These are phyloP conservation scores for Solanum chmielewskii DNA, from an alignment of 257 asterid species.

Conservation along the genomic window DNA sequence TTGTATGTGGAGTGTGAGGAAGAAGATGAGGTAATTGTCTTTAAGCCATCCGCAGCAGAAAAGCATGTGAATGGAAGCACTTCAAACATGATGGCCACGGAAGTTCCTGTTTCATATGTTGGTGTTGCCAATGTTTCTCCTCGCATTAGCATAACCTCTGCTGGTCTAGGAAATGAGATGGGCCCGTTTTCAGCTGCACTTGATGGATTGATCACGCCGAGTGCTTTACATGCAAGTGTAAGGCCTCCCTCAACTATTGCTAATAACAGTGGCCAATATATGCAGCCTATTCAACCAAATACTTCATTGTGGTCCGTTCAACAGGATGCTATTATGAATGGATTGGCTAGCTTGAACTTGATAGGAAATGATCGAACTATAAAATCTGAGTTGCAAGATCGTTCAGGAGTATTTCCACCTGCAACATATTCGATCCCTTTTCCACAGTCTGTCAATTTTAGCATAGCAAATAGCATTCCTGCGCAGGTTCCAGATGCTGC, in stretches of 20 bases:
- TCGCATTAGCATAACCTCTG: conserved; percentile 14
- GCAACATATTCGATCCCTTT: conserved; percentile 37
- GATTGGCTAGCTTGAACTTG: conserved; percentile 40
- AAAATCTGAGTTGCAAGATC: conserved; percentile 37
- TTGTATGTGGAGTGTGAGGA: conserved; percentile 38
- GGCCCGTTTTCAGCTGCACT: conserved; percentile 27
- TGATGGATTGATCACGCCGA: conserved; percentile 29
- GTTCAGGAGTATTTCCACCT: conserved; percentile 36
- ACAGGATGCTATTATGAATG: conserved; percentile 32
- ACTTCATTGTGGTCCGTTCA: conserved; percentile 42
- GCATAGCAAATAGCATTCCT: conserved; percentile 19
- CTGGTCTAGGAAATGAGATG: conserved; percentile 23
- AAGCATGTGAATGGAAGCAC: conserved; percentile 38
- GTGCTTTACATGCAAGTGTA: conserved; percentile 17
- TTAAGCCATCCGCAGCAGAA: conserved; percentile 64
- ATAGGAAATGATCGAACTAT: conserved; percentile 38
- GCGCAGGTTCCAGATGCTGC: conserved; percentile 27
- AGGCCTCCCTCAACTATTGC: conserved; percentile 17
- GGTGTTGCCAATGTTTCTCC: conserved; percentile 1
- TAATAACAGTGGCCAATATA: conserved; percentile 25
- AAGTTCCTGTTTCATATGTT: background rate
- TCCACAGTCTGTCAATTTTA: conserved; percentile 29
- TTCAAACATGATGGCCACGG: conserved; percentile 17
- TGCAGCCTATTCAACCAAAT: conserved; percentile 32
- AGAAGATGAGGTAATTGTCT: conserved; percentile 90